Base-by-base conservation (phyloP, 768 basidiomycete genomes). In the Mycena haematopus region DNA sequence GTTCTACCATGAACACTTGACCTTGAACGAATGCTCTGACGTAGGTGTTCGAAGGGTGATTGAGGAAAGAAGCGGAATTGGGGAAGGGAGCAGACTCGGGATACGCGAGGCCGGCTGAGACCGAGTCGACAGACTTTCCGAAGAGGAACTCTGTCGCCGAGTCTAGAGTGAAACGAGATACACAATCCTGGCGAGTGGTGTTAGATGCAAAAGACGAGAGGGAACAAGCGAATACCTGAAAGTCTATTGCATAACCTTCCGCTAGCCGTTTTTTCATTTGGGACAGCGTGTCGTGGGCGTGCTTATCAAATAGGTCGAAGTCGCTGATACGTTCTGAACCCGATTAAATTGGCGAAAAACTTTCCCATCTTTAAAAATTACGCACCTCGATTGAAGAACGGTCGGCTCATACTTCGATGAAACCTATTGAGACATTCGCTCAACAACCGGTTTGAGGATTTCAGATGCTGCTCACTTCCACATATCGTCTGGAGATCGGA, bases 291-390 rank as follows among this genome's bases (percentile, higher is more conserved):
- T 53, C 46, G 8, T 40, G 44, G 2, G 56, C 15, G 22, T 63
- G 62, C 13, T 36, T 22, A 36, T 63, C 62, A 35, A 63, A 63
- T 24, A 52, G 38, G 11, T 58, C 62, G 38, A 63, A 63, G 24
- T 63, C 62, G 36, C 62, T 58, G 62, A 63, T 63, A 3, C 62
- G 62, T 31, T 63, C 62, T 58, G 40, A 1, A 1, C 7, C 19
- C 1, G 15, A 1, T 45, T 15, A 9, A 24, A 27, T 27, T 10
- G 22, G 4, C 17, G 5, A 24, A 4, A 13, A 11, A 11, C 31
- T 33, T 22, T 25, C 13, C 22, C 3, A 27, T 15, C 3, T 1
- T 47, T 21, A 3, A 31, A 42, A 33, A 10, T 17, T 11, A 22
- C 60, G 1, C 1, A 63, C 61, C 61, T 57, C 46, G 44, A 17